Conservation (phyloP, 441 rosid genomes). For the Theobroma grandiflorum region DNA sequence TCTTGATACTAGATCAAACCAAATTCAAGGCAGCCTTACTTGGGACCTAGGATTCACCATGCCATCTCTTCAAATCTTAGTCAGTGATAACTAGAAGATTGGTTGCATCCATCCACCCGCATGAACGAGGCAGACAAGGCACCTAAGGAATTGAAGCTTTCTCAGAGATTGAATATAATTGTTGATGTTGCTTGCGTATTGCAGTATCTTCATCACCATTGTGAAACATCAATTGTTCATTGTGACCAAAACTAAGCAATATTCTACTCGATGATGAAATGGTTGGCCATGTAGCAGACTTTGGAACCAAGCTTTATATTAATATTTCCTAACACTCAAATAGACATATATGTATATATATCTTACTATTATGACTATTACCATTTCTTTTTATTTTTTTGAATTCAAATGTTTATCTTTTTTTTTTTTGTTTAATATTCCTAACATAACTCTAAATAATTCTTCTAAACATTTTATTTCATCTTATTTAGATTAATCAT, state of each 20-base stretch:
- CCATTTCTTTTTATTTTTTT: too few relatives aligned
- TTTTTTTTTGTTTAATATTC: too few relatives aligned
- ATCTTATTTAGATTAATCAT: too few relatives aligned
- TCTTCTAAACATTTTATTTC: too few relatives aligned
- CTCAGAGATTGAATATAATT: background rate
- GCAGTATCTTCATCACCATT: background rate
- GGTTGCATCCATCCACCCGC: background rate
- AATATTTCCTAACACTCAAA: too few relatives aligned
- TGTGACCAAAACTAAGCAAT: conserved; percentile 9
- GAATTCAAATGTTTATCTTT: too few relatives aligned
- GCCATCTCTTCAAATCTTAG: conserved; percentile 1
- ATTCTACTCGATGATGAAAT: background rate
- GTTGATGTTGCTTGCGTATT: conserved; percentile 4
- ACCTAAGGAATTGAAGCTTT: background rate
- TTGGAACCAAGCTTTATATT: too few relatives aligned
- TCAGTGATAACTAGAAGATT: background rate
- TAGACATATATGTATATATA: too few relatives aligned
- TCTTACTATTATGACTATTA: too few relatives aligned
- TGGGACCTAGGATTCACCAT: background rate
- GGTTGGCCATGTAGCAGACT: conserved; percentile 3
- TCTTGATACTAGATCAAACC: background rate
- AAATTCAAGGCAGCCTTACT: conserved; percentile 9
- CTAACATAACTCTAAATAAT: too few relatives aligned
- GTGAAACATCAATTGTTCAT: conserved; percentile 12
- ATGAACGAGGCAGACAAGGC: background rate